These are phyloP conservation scores for Ramularia endophylla DNA, from an alignment of 2,329 filamentous ascomycete genomes.

Conservation along the genomic window DNA sequence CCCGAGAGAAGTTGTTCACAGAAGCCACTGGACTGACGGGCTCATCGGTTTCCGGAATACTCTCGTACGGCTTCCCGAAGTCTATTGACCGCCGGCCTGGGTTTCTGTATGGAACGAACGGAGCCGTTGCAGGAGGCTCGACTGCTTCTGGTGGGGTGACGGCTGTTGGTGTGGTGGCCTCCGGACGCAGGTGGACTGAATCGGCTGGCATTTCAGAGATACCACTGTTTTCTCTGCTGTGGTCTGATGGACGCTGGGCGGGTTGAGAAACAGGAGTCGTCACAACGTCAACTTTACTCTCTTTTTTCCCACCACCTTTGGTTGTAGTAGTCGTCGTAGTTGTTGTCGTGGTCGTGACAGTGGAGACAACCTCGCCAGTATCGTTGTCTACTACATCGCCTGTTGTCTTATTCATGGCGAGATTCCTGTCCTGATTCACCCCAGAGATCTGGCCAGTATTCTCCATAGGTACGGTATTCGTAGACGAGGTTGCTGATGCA, in stretches of 20 bases:
- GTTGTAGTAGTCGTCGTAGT: slow-evolving; percentile 26
- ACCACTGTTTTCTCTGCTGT: not conserved
- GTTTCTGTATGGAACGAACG: slow-evolving; percentile 8
- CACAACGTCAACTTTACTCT: slow-evolving; percentile 15
- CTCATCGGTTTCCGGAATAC: not conserved
- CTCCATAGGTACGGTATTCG: slow-evolving; percentile 20
- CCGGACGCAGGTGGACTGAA: slow-evolving; percentile 5
- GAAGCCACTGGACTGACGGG: slow-evolving; percentile 6
- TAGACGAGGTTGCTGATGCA: slow-evolving; percentile 3
- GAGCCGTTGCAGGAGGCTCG: slow-evolving; percentile 1
- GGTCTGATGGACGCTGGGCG: not conserved
- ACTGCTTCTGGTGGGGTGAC: not conserved
- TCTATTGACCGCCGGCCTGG: slow-evolving; percentile 8
- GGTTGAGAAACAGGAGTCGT: slow-evolving; percentile 6
- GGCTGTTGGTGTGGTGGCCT: slow-evolving; percentile 6
- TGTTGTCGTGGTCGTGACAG: slow-evolving; percentile 28
- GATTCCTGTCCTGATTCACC: slow-evolving; percentile 20
- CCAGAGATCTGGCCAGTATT: slow-evolving; percentile 25
- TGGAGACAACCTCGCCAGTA: slow-evolving; percentile 26
- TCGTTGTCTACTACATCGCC: slow-evolving; percentile 28
- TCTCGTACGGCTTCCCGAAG: not conserved
- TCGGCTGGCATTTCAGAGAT: slow-evolving; percentile 22
- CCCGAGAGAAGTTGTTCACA: not conserved
- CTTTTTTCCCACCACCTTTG: slow-evolving; percentile 15
- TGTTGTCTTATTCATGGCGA: slow-evolving; percentile 24